Percentiles rank a stretch among this genome's conserved stretches.
These are phyloP conservation scores for Dipodascus geniculatus DNA, from an alignment of 805 yeast species.

Conservation along the genomic window DNA sequence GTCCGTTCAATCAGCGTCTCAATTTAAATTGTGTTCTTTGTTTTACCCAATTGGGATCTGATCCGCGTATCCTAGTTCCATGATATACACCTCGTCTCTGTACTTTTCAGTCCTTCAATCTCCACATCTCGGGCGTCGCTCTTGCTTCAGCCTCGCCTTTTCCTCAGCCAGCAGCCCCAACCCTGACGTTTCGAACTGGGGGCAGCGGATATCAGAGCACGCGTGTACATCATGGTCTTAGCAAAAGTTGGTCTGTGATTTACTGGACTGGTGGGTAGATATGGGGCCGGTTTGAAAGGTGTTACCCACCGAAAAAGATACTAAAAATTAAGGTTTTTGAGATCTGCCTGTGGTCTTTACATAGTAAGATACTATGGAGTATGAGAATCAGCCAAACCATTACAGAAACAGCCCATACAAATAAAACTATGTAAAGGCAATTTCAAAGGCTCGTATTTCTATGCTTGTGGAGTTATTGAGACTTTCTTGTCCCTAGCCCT, in stretches of 20 bases:
- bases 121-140: neutral
- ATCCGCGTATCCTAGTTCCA: neutral
- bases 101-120: neutral
- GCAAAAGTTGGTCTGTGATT: neutral
- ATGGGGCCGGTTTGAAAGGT: too few species aligned
- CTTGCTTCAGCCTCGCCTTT: too few species aligned
- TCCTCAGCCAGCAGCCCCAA: neutral
- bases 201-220: neutral
- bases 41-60: neutral
- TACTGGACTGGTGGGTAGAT: neutral
- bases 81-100: neutral
- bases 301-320: too few species aligned
- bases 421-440: too few species aligned
- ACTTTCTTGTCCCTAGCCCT: too few species aligned
- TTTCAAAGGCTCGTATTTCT: too few species aligned
- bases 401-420: too few species aligned
- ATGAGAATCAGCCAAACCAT: neutral
- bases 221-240: neutral
- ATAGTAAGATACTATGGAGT: neutral
- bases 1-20: too few species aligned
- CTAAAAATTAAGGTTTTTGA: neutral
- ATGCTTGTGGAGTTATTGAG: too few species aligned
- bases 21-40: neutral
- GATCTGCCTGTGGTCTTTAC: neutral
- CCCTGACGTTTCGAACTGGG: neutral